Conservation (phyloP, 768 basidiomycete genomes). For the Tulasnella sp. region DNA sequence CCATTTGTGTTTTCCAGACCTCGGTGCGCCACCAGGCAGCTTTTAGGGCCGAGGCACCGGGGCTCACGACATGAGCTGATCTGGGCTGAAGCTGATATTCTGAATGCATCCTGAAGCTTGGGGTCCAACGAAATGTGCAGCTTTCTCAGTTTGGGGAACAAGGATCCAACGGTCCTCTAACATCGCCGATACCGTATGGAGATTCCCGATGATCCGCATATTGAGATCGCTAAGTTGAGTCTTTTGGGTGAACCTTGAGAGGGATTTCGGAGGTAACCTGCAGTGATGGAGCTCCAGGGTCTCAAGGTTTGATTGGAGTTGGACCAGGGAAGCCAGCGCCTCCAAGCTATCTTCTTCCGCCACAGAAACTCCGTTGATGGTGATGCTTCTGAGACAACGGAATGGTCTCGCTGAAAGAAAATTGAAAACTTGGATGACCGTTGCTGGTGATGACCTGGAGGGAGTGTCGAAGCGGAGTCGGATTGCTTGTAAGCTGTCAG, state of each 20-base stretch:
- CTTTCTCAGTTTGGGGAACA: too few relatives aligned
- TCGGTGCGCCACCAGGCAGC: too few relatives aligned
- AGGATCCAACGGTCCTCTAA: not conserved
- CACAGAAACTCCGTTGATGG: not conserved
- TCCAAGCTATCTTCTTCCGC: not conserved
- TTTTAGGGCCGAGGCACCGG: too few relatives aligned
- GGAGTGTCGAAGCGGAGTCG: not conserved
- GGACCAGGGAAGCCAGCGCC: not conserved
- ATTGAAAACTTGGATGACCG: not conserved
- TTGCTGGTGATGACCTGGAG: not conserved
- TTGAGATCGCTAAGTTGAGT: not conserved
- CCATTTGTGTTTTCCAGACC: too few relatives aligned
- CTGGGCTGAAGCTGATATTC: too few relatives aligned
- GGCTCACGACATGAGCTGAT: too few relatives aligned
- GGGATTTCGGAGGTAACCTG: not conserved
- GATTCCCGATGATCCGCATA: not conserved
- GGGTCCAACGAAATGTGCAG: too few relatives aligned
- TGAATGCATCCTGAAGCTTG: too few relatives aligned
- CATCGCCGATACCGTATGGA: not conserved
- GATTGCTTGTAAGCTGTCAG: not conserved
- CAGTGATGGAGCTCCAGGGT: not conserved
- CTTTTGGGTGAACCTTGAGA: not conserved
- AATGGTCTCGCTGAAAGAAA: not conserved
- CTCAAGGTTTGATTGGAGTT: not conserved
- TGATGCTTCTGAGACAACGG: not conserved